Evolutionary conservation across 306 rosid species (phyloP).

Genomic region (Quercus aquifolioides): DNA sequence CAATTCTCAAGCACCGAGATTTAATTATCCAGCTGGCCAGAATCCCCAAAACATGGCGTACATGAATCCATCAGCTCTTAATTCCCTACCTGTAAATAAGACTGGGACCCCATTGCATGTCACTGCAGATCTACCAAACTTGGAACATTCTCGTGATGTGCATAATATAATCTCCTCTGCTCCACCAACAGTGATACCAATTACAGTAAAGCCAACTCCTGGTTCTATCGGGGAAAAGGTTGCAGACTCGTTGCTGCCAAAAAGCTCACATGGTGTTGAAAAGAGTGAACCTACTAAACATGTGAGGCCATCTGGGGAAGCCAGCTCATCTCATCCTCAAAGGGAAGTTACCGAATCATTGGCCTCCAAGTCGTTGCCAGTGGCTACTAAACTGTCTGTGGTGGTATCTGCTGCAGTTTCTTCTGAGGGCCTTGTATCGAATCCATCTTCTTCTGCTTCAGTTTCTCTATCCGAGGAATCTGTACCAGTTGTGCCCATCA

Average conservation of each 20-base stretch:
- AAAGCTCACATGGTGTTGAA: constrained; percentile 32
- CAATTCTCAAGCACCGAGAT: constrained; percentile 62
- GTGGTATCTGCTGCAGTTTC: constrained; percentile 28
- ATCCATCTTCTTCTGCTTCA: constrained; percentile 23
- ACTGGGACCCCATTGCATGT: constrained; percentile 40
- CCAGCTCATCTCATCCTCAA: constrained; percentile 30
- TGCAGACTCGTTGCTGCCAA: constrained; percentile 31
- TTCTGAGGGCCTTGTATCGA: constrained; percentile 31
- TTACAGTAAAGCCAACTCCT: constrained; percentile 47
- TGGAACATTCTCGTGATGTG: constrained; percentile 49
- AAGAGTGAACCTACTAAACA: constrained; percentile 44
- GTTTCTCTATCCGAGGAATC: constrained; percentile 35
- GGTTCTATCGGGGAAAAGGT: constrained; percentile 36
- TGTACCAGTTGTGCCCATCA: constrained; percentile 28
- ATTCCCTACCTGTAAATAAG: constrained; percentile 46
- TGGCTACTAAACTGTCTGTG: constrained; percentile 26
- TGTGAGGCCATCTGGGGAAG: constrained; percentile 36
- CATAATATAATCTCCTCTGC: constrained; percentile 31
- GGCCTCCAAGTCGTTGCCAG: constrained; percentile 27
- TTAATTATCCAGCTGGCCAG: constrained; percentile 55
- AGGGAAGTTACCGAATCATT: constrained; percentile 33
- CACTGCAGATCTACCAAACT: constrained; percentile 37
- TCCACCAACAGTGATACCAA: constrained; percentile 35
- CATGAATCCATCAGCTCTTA: constrained; percentile 41
- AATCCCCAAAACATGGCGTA: constrained; percentile 48